These are phyloP conservation scores for Pleurotus giganteus DNA, from an alignment of 768 basidiomycete species.

Conservation along the genomic window DNA sequence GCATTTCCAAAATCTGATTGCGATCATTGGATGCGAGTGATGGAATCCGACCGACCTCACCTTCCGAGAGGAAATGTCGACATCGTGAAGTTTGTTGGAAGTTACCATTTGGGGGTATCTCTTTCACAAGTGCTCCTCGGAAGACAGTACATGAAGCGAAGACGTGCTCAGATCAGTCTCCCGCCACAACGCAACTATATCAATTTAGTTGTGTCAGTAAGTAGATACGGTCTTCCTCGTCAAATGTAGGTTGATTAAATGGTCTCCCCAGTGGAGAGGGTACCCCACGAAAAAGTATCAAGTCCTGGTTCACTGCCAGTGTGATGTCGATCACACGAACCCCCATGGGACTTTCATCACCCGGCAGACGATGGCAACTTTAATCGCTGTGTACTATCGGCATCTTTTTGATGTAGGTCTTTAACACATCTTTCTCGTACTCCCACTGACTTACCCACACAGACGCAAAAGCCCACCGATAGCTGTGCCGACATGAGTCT, in stretches of 20 bases:
- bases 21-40: constrained; percentile 7
- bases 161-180: not conserved
- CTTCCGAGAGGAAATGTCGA: not conserved
- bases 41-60: not conserved
- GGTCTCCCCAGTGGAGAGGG: not conserved
- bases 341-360: constrained; percentile 1
- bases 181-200: not conserved
- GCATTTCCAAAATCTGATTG: constrained; percentile 1
- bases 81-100: not conserved
- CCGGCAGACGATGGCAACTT: not conserved
- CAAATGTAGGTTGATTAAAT: not conserved
- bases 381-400: not conserved
- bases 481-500: constrained; percentile 1
- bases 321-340: not conserved
- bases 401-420: constrained; percentile 1
- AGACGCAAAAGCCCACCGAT: constrained; percentile 3
- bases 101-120: constrained; percentile 7
- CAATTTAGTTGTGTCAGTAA: not conserved
- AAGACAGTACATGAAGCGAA: not conserved
- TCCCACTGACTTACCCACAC: not conserved
- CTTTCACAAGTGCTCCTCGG: not conserved
- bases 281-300: not conserved
- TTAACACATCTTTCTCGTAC: not conserved
- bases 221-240: not conserved
- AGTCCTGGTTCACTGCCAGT: not conserved